Percentiles rank a stretch among this genome's conserved stretches.
Conservation (phyloP, 1,284 basidiomycete species). For the Ustilago crameri region DNA sequence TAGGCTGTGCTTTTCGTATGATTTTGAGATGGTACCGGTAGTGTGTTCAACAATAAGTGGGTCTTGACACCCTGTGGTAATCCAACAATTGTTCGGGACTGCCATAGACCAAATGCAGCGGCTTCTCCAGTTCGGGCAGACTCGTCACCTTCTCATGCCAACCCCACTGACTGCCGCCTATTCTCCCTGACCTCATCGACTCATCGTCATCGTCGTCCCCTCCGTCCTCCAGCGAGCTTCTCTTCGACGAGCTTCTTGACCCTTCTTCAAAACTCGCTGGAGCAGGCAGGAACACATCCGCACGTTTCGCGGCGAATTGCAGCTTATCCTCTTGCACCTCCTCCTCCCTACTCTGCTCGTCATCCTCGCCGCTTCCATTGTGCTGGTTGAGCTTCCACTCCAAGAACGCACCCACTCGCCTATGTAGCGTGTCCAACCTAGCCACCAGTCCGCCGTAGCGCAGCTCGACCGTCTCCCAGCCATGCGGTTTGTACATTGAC, state of each 20-base stretch:
- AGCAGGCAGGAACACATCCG: slow-evolving; percentile 23
- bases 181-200: slow-evolving; percentile 22
- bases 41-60: slow-evolving; percentile 55
- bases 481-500: slow-evolving; percentile 65
- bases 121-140: slow-evolving; percentile 53
- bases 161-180: slow-evolving; percentile 6
- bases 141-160: slow-evolving; percentile 42
- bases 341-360: not conserved
- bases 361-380: not conserved
- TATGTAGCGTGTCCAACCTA: slow-evolving; percentile 67
- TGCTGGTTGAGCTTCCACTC: slow-evolving; percentile 20
- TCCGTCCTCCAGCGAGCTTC: slow-evolving; percentile 2
- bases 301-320: slow-evolving; percentile 1
- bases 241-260: slow-evolving; percentile 8
- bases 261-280: slow-evolving; percentile 21
- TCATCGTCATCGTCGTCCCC: slow-evolving; percentile 13
- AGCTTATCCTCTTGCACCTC: slow-evolving; percentile 7
- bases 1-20: too few species aligned
- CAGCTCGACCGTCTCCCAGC: slow-evolving; percentile 68
- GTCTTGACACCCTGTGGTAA: slow-evolving; percentile 57
- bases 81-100: slow-evolving; percentile 59
- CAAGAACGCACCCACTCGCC: slow-evolving; percentile 40
- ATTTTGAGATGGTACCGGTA: too few species aligned
- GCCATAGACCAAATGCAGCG: slow-evolving; percentile 55
- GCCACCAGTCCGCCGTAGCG: slow-evolving; percentile 67